Conservation (phyloP, 257 asterid species). For the Rauvolfia tetraphylla region DNA sequence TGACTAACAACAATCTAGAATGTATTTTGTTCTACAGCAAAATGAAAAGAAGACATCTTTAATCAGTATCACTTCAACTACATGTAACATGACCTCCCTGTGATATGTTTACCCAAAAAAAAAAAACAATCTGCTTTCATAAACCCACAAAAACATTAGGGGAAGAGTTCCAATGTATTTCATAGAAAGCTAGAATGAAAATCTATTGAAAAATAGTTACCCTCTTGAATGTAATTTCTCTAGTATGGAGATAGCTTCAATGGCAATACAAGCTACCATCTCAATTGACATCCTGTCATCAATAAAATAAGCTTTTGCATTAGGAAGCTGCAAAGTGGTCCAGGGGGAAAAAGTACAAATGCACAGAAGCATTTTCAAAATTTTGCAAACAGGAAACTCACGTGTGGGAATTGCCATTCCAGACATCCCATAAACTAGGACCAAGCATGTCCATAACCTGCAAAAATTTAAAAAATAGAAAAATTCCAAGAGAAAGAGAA, state of each 20-base stretch:
- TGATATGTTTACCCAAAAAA: too few species aligned
- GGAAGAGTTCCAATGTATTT: neutral
- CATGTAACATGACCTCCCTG: too few species aligned
- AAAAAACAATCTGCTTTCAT: neutral
- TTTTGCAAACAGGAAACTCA: slow-evolving; percentile 23
- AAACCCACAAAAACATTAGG: neutral
- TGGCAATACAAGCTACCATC: slow-evolving; percentile 91
- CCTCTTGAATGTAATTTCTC: slow-evolving; percentile 86
- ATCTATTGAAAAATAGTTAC: slow-evolving; percentile 23
- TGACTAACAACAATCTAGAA: too few species aligned
- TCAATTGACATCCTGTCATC: slow-evolving; percentile 77
- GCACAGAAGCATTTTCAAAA: neutral
- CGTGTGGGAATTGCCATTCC: slow-evolving; percentile 73
- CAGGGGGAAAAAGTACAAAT: neutral
- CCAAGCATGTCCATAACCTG: slow-evolving; percentile 99
- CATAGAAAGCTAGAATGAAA: neutral
- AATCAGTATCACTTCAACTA: too few species aligned
- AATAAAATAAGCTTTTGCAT: neutral
- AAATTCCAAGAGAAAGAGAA: neutral
- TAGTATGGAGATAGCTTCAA: slow-evolving; percentile 88
- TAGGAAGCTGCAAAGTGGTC: neutral
- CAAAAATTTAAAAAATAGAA: slow-evolving; percentile 11
- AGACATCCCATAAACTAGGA: slow-evolving; percentile 85
- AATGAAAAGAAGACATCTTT: too few species aligned
- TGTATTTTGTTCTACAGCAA: too few species aligned